Percentiles rank a stretch among this genome's conserved stretches.
Evolutionary conservation across 768 basidiomycete species (phyloP).

Genomic region (Dioszegia hungarica): DNA sequence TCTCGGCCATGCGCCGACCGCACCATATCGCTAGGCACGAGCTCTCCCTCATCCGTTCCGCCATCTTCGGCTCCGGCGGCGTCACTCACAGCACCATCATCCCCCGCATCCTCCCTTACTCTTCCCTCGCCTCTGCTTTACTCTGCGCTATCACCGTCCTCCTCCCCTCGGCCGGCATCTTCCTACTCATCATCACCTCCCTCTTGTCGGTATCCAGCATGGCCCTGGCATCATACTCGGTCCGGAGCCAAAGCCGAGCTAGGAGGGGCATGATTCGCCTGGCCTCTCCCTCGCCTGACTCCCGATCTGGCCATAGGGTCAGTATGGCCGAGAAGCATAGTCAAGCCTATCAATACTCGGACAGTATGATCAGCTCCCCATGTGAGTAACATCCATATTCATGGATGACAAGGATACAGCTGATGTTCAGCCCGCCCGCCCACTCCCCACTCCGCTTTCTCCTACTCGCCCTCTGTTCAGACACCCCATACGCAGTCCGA

Average conservation of each 20-base stretch:
- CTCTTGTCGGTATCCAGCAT: not conserved
- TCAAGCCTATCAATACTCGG: not conserved
- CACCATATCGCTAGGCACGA: conserved; percentile 4
- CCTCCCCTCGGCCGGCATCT: not conserved
- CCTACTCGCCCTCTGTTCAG: conserved; percentile 11
- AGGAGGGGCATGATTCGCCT: conserved; percentile 6
- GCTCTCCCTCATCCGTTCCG: conserved; percentile 2
- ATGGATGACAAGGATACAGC: not conserved
- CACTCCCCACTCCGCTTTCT: conserved; percentile 26
- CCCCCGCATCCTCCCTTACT: conserved; percentile 1
- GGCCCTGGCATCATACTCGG: not conserved
- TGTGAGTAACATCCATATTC: conserved; percentile 15
- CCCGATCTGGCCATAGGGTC: not conserved
- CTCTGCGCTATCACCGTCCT: not conserved
- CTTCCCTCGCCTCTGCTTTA: not conserved
- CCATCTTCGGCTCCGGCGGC: conserved; percentile 1
- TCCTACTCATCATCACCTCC: not conserved
- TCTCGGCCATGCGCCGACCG: conserved; percentile 1
- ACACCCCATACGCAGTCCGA: not conserved
- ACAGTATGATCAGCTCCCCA: conserved; percentile 34
- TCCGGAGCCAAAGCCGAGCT: not conserved
- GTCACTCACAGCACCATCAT: conserved; percentile 1
- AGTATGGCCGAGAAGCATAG: not conserved
- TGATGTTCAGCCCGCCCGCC: conserved; percentile 24
- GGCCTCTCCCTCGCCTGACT: conserved; percentile 7